Base-by-base conservation (phyloP, 495 filamentous ascomycete species). In the Eremomyces bilateralis region DNA sequence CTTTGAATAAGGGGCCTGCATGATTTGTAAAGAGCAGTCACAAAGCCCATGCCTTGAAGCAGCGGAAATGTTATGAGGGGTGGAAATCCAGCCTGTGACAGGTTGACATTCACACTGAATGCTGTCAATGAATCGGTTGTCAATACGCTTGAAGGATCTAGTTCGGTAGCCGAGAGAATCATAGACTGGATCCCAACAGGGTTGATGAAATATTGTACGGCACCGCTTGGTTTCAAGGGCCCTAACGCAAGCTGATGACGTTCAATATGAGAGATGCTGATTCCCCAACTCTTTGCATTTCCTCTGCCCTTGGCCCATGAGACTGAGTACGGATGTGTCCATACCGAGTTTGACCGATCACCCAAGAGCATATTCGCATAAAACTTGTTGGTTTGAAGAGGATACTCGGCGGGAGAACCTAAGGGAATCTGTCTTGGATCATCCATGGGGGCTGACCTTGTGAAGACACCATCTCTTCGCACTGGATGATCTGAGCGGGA, bases 141-240 rank as follows among this genome's bases (percentile, higher is more conserved):
- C 16, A 94, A 52, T 2, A 50, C 45, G 0, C 75, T 77, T 0
- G 54, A 58, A 5, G 48, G 37, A 0, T 57, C 65, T 20, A 97
- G 63, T 46, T 92, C 83, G 0, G 54, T 39, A 1, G 84, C 88
- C 1, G 80, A 84, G 18, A 95, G 52, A 20, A 77, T 68, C 2
- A 94, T 42, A 5, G 76, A 78, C 41, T 83, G 76, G 22, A 92
- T 71, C 0, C 81, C 81, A 24, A 84, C 58, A 0, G 90, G 85
- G 42, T 74, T 80, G 48, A 79, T 65, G 35, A 80, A 94, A 45
- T 77, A 94, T 15, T 63, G 53, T 8, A 27, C 24, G 13, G 24
- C 24, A 13, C 24, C 24, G 4, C 61, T 54, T 4, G 72, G 68
- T 6, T 63, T 64, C 1, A 69, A 74, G n/a, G 54, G 46, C 3